phyloP scores from a whole-genome alignment of 768 basidiomycete genomes.

The Ephemerocybe angulata region DNA sequence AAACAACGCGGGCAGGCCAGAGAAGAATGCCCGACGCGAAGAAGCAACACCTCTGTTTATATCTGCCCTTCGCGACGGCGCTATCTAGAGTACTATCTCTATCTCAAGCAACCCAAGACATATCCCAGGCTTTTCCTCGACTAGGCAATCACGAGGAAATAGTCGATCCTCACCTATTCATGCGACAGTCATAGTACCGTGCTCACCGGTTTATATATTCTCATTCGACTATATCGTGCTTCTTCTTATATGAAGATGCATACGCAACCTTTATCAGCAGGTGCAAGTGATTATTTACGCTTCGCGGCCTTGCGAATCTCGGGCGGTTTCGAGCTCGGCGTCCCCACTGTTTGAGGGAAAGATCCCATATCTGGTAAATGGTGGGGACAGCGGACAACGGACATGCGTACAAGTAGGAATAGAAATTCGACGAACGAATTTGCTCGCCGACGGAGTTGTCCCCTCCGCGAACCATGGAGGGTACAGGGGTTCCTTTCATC shows the following conservation, averaged over 20 bases:
- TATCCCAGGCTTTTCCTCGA: too few relatives aligned
- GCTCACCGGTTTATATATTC: background rate
- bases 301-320: background rate
- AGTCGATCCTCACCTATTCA: too few relatives aligned
- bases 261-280: background rate
- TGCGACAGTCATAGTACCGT: background rate
- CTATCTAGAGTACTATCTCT: too few relatives aligned
- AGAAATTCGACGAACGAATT: too few relatives aligned
- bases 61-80: too few relatives aligned
- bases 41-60: background rate
- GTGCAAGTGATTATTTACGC: background rate
- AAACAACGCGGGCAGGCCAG: background rate
- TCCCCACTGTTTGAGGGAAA: constrained; percentile 1
- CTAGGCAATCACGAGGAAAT: too few relatives aligned
- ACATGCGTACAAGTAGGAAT: too few relatives aligned
- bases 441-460: too few relatives aligned
- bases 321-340: background rate
- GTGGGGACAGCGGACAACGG: too few relatives aligned
- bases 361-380: constrained; percentile 4
- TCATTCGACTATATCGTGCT: background rate
- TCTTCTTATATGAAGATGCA: background rate
- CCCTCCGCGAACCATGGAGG: too few relatives aligned
- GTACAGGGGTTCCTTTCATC: too few relatives aligned
- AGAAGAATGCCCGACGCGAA: background rate
- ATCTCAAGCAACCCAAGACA: too few relatives aligned